A percentile compares a stretch with the other conserved stretches of the same genome.
phyloP scores from a whole-genome alignment of 164 flowering plant species.

The Liquidambar formosana region DNA sequence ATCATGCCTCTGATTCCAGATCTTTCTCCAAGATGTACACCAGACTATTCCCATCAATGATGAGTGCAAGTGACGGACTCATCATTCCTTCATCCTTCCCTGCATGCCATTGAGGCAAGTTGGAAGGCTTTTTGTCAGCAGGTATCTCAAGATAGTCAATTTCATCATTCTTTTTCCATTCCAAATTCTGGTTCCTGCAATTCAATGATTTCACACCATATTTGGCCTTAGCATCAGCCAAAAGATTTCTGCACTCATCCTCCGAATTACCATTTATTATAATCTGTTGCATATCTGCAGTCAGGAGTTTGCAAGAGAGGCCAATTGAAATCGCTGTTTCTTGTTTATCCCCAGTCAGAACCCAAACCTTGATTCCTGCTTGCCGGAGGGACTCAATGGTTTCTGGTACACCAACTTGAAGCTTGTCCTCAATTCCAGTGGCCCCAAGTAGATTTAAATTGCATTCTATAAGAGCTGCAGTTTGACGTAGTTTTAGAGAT shows the following conservation, averaged over 20 bases:
- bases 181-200: conserved; percentile 25
- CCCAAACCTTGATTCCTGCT: conserved; percentile 97
- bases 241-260: conserved; percentile 68
- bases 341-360: conserved; percentile 95
- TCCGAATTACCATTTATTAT: conserved; percentile 81
- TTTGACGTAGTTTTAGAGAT: conserved; percentile 69
- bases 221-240: conserved; percentile 64
- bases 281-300: conserved; percentile 73
- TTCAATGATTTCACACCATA: conserved; percentile 47
- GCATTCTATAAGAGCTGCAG: conserved; percentile 76
- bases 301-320: conserved; percentile 82
- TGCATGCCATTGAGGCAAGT: conserved; percentile 19
- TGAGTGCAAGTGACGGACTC: conserved; percentile 58
- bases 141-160: conserved; percentile 41
- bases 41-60: conserved; percentile 91
- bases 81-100: conserved; percentile 34
- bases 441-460: conserved; percentile 77
- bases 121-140: conserved; percentile 27
- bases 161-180: conserved; percentile 32
- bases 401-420: conserved; percentile 95
- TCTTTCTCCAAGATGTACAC: conserved; percentile 91
- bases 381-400: conserved; percentile 88
- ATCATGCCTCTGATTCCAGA: conserved; percentile 70
- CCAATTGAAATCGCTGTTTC: conserved; percentile 96
- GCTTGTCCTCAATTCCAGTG: conserved; percentile 85